These are phyloP conservation scores for Takakia lepidozioides DNA, from an alignment of 225 moss, liverwort and hornwort species.

Conservation along the genomic window DNA sequence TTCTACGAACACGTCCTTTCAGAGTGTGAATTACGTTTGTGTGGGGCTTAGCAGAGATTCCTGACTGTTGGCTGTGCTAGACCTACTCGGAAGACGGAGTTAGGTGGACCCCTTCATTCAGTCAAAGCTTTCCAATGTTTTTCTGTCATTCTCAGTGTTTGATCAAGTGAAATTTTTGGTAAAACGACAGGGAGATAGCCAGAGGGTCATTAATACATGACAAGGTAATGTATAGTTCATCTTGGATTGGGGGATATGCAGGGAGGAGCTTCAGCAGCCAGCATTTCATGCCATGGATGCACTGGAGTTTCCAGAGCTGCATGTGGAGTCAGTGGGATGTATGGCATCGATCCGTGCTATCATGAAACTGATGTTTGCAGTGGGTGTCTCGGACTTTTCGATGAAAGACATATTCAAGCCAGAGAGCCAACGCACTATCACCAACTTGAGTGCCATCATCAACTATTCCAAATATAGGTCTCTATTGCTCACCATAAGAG, in stretches of 20 bases:
- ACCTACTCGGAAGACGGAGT: too few relatives aligned
- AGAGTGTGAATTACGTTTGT: too few relatives aligned
- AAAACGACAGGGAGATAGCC: not conserved
- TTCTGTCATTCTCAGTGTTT: too few relatives aligned
- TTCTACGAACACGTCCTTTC: too few relatives aligned
- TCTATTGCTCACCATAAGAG: too few relatives aligned
- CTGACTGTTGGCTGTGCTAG: too few relatives aligned
- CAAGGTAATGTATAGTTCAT: too few relatives aligned
- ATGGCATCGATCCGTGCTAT: conserved; percentile 53
- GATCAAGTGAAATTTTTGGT: not conserved
- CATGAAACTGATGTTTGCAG: conserved; percentile 43
- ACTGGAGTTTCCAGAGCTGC: conserved; percentile 68
- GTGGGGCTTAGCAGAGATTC: too few relatives aligned
- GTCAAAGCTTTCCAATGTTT: too few relatives aligned
- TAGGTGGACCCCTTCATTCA: too few relatives aligned
- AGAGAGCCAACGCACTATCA: conserved; percentile 49
- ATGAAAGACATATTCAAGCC: conserved; percentile 73
- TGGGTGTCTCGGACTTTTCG: conserved; percentile 52
- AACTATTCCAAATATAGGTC: conserved; percentile 81
- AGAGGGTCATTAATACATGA: too few relatives aligned
- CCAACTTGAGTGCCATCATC: conserved; percentile 63
- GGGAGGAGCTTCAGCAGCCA: conserved; percentile 76
- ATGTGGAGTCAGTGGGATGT: conserved; percentile 66
- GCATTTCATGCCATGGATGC: conserved; percentile 58
- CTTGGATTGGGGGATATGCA: conserved; percentile 18